Conservation (phyloP, 2,329 filamentous ascomycete species). For the Diaporthe sp. region DNA sequence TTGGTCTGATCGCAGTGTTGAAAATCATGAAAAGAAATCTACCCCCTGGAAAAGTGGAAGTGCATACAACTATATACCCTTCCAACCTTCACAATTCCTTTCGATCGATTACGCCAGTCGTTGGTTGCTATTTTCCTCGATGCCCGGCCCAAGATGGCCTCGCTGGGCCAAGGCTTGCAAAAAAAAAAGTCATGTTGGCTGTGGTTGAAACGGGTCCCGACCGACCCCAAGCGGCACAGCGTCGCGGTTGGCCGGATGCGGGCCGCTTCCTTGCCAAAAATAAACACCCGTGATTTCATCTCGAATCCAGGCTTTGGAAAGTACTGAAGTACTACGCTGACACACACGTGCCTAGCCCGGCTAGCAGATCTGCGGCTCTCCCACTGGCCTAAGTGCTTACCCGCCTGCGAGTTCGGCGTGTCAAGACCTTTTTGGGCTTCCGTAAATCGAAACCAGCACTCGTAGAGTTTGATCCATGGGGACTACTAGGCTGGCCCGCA, state of each 20-base stretch:
- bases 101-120: not conserved
- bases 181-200: not conserved
- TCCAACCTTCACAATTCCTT: not conserved
- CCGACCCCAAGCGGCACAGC: not conserved
- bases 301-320: not conserved
- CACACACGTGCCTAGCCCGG: not conserved
- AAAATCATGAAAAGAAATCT: not conserved
- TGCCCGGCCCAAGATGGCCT: not conserved
- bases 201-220: slow-evolving; percentile 25
- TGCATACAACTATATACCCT: not conserved
- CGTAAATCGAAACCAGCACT: not conserved
- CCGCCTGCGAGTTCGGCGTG: not conserved
- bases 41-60: not conserved
- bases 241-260: not conserved
- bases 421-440: not conserved
- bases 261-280: slow-evolving; percentile 21
- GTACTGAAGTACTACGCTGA: not conserved
- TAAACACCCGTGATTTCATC: not conserved
- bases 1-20: not conserved
- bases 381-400: slow-evolving; percentile 4
- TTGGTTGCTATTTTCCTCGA: slow-evolving; percentile 5
- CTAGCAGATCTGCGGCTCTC: not conserved
- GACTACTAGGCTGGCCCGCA: not conserved
- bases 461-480: too few species aligned
- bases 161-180: not conserved